Percentiles rank a stretch among this genome's conserved stretches.
Evolutionary conservation across 768 basidiomycete genomes (phyloP).

Genomic region (Termitomyces sp.): DNA sequence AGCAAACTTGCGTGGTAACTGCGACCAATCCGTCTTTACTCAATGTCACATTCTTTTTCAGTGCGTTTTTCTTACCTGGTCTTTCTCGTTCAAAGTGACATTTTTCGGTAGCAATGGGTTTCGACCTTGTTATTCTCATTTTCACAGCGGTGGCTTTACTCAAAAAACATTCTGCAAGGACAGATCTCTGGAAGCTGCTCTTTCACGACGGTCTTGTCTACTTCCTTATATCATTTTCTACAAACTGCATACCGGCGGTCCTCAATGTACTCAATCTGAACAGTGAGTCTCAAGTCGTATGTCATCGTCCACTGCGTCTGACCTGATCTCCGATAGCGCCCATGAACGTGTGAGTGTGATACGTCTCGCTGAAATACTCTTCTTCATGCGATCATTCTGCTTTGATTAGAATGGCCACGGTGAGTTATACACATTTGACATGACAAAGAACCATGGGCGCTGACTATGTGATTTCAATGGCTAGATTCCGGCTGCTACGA

Average conservation of each 20-base stretch:
- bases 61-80: constrained; percentile 36
- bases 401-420: constrained; percentile 49
- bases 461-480: constrained; percentile 9
- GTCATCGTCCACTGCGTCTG: constrained; percentile 1
- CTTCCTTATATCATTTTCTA: constrained; percentile 63
- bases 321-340: constrained; percentile 34
- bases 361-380: not conserved
- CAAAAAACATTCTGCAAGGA: constrained; percentile 49
- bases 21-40: constrained; percentile 56
- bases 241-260: constrained; percentile 67
- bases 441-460: constrained; percentile 5
- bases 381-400: not conserved
- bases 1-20: constrained; percentile 46
- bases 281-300: constrained; percentile 36
- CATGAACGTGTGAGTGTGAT: constrained; percentile 46
- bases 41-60: constrained; percentile 68
- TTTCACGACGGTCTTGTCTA: constrained; percentile 75
- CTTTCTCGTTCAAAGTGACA: not conserved
- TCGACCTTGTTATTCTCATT: constrained; percentile 59
- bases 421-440: constrained; percentile 24
- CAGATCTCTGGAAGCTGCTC: constrained; percentile 65
- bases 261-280: constrained; percentile 61
- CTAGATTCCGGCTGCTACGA: constrained; percentile 62
- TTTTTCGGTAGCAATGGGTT: constrained; percentile 55
- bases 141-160: constrained; percentile 56